Evolutionary conservation across 805 yeast genomes (phyloP), one percentile per base, ranked within the genome.

Genomic region (Sugiyamaella mastotermitis): DNA sequence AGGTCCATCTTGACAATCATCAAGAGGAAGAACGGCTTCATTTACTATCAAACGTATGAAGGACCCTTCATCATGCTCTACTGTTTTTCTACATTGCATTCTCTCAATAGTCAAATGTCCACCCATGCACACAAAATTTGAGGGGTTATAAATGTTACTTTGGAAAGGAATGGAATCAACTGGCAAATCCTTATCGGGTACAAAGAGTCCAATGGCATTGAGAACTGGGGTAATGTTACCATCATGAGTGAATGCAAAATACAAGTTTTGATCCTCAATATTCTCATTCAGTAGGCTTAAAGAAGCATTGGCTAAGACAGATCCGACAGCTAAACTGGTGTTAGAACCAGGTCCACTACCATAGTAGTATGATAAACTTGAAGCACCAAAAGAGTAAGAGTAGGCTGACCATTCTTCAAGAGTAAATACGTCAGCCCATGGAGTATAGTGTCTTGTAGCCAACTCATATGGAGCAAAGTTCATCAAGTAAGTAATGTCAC

Each of bases 51-150:
- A 60, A 53, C 80, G 68, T 11, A 74, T 73, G 49, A 59, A 76
- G 11, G 48, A 46, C 4, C 57, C 55, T 6, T 45, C 34, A 16
- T 25, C 24, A 19, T 44, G 35, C 13, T 21, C 41, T 3, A 60
- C 49, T 13, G 65, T 57, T 20, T 48, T 52, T 26, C 60, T 61
- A 55, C 79, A 74, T 37, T 52, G 53, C 40, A 72, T 55, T 46
- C 75, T 64, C 57, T 77, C 82, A 18, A 72, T 51, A 22, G 71
- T 60, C 14, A 74, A 49, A 43, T 76, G 63, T 2, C 73, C 78
- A 24, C 78, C 81, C 77, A 71, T 72, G 37, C 82, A 83, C 18
- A 66, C 66, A 31, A 74, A 54, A 48, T 76, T 72, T 5, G 67
- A 60, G 45, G 61, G 64, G 53, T 64, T 68, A 63, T 69, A 79